Base-by-base conservation (phyloP, 805 yeast species). In the Naumovozyma castellii region DNA sequence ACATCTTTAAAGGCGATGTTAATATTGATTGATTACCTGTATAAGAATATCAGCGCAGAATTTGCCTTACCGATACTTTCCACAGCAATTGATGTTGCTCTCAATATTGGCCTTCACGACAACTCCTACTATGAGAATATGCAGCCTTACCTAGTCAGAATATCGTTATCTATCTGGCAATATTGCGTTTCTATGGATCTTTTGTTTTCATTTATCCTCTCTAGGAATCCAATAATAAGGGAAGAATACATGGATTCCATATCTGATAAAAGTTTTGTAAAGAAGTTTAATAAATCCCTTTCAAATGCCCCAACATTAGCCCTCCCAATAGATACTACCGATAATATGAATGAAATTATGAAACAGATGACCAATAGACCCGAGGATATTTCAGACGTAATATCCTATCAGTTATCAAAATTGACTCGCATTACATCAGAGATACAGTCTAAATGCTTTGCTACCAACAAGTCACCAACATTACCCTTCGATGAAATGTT, bases 51-150 rank as follows among this genome's bases (percentile, higher is more conserved):
- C 36, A 65, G 69, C 18, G 53, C 69, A 2, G 71, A 70, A 28
- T 58, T 67, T 13, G 62, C 67, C 5, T 65, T 59, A 41, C 54
- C 62, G 34, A 43, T 75, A 15, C 51, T 66, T 3, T 53, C 73
- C 1, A 62, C 68, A 4, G 72, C 75, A 4, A 64, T 71, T 9
- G 59, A 78, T 43, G 66, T 66, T 38, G 78, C 79, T 0, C 70
- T 68, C 38, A 76, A 71, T 27, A 47, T 76, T 46, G 84, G 84
- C 0, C 59, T 80, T 3, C 73, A 78, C 45, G 59, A 76, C 35
- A 55, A 55, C 3, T 80, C 76, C 36, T 47, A 69, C 1, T 65
- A 67, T 39, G 48, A 56, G 3, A 63, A 66, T 1, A 43, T 71
- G 12, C 31, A 57, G 1, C 50, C 46, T 0, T 55, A 49, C 3